These are phyloP conservation scores for Moesziomyces parantarcticus DNA, from an alignment of 1,284 basidiomycete genomes.

Conservation along the genomic window DNA sequence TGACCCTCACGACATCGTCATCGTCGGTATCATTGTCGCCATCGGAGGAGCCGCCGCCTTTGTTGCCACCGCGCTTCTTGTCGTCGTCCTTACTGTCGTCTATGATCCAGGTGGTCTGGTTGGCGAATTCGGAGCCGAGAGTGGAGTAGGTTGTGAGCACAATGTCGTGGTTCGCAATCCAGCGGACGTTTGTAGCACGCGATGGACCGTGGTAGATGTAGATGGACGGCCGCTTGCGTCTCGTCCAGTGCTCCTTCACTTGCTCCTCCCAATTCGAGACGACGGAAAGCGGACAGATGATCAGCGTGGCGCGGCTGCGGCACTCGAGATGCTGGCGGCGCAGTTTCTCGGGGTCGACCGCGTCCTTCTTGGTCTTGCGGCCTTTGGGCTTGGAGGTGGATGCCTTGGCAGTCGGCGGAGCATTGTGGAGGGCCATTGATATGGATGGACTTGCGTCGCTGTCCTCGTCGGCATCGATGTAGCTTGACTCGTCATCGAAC, in stretches of 20 bases:
- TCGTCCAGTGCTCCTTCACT: constrained; percentile 81
- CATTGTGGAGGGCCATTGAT: constrained; percentile 35
- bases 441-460: constrained; percentile 12
- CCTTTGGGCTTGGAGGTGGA: constrained; percentile 73
- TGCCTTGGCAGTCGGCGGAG: constrained; percentile 23
- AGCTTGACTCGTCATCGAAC: constrained; percentile 7
- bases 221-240: constrained; percentile 70
- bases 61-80: constrained; percentile 24
- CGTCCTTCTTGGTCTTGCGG: constrained; percentile 71
- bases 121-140: constrained; percentile 92
- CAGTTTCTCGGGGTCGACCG: constrained; percentile 69
- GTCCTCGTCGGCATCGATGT: constrained; percentile 13
- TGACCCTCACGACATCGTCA: constrained; percentile 53
- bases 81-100: constrained; percentile 25
- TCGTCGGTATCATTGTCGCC: constrained; percentile 14
- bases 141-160: constrained; percentile 98
- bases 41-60: constrained; percentile 18
- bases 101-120: constrained; percentile 73
- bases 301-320: constrained; percentile 87
- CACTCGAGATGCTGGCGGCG: constrained; percentile 57
- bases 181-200: constrained; percentile 83
- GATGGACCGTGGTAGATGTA: constrained; percentile 96
- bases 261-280: constrained; percentile 99
- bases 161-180: constrained; percentile 91
- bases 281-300: constrained; percentile 95